Evolutionary conservation across 2,329 filamentous ascomycete genomes (phyloP).

Genomic region (Xenosphaeropsis pyriputrescens): DNA sequence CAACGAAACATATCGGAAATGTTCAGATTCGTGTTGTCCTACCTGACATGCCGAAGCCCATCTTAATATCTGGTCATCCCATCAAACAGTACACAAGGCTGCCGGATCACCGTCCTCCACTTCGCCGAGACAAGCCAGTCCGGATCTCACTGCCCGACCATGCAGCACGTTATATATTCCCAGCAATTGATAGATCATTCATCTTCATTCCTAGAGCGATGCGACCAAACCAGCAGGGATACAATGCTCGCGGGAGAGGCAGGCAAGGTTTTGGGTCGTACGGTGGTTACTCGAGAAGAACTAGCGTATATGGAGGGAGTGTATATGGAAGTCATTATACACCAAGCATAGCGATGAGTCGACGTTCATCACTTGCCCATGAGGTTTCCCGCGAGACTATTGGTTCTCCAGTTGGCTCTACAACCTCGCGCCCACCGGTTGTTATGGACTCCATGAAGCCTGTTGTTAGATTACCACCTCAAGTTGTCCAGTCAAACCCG

Average conservation of each 20-base stretch:
- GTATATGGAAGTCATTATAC: constrained; percentile 67
- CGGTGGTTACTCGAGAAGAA: constrained; percentile 57
- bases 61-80: constrained; percentile 59
- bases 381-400: constrained; percentile 57
- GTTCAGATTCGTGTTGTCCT: constrained; percentile 73
- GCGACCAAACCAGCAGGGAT: constrained; percentile 79
- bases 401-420: constrained; percentile 68
- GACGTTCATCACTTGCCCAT: constrained; percentile 65
- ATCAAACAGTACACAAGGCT: constrained; percentile 88
- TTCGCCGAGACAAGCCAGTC: constrained; percentile 91
- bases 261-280: constrained; percentile 56
- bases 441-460: constrained; percentile 50
- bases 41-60: constrained; percentile 57
- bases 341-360: constrained; percentile 75
- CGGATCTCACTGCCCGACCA: constrained; percentile 77
- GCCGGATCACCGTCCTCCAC: constrained; percentile 83
- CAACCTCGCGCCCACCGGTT: constrained; percentile 53
- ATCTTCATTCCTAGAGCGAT: constrained; percentile 94
- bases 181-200: constrained; percentile 79
- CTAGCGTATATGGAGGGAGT: constrained; percentile 65
- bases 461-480: constrained; percentile 61
- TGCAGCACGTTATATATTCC: constrained; percentile 78
- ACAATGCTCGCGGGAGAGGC: constrained; percentile 51
- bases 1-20: constrained; percentile 70
- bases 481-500: constrained; percentile 7